Base-by-base conservation (phyloP, 208 protist species). In the Trypanosoma congolense region DNA sequence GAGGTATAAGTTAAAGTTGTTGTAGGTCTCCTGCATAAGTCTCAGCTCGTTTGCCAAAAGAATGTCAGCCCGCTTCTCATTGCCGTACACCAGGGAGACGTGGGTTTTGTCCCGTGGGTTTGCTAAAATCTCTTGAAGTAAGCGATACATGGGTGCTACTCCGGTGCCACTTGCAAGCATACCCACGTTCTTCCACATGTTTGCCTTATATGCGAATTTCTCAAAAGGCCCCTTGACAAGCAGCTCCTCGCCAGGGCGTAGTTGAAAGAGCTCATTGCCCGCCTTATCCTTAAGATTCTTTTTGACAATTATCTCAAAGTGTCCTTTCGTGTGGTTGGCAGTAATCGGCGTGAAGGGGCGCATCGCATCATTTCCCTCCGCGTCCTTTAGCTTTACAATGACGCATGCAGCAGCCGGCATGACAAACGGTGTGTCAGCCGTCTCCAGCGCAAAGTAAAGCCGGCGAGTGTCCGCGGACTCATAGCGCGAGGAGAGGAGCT, bases 61-160 rank as follows among this genome's bases (percentile, higher is more conserved):
- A 48, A 98, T 95, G 44, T 98, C 93, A 44, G 93, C 74, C 46
- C 95, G 88, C 10, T 83, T 75, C 28, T 82, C 51, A 72, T 96
- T 96, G 8, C 84, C 87, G 63, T 91, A 96, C 16, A 97, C 64
- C 38, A 97, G 82, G 3, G 70, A 74, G 0, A 96, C 70, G 43
- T 93, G 79, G 0, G 92, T 96, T 24, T 65, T 83, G 72, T 96
- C 91, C 61, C 93, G 79, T 2, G 80, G 74, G 8, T 86, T 69
- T 25, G 59, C 62, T 26, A 95, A 63, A 33, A 96, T 65, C 47
- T 88, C 81, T 6, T 80, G 75, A 25, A 91, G 70, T 6, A 97
- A 70, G 55, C 97, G 92, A 53, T 93, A 93, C 90, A 97, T 96
- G 2, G 94, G 94, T 12, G 91, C 83, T 66, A 97, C 95, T 25